phyloP scores from a whole-genome alignment of 148 eudicot species.

The Fallopia convolvulus region DNA sequence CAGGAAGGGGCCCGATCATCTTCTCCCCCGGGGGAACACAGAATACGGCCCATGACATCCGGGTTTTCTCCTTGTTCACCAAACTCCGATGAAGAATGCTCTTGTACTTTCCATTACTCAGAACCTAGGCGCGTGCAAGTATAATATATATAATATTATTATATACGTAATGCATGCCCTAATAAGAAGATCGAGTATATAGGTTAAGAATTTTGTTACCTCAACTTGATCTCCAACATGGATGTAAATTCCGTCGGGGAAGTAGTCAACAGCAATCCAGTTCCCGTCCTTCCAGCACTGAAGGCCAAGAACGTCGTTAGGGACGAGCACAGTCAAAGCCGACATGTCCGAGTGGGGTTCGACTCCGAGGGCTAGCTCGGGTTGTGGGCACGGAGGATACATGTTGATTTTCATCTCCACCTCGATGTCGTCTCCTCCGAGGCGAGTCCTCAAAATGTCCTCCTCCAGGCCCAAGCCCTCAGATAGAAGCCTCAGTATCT shows the following conservation, averaged over 20 bases:
- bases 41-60: slow-evolving; percentile 50
- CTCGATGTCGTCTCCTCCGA: slow-evolving; percentile 28
- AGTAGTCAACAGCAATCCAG: slow-evolving; percentile 36
- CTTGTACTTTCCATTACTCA: slow-evolving; percentile 45
- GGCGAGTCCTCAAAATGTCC: slow-evolving; percentile 17
- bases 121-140: slow-evolving; percentile 13
- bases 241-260: slow-evolving; percentile 30
- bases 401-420: slow-evolving; percentile 46
- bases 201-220: slow-evolving; percentile 13
- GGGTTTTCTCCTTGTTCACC: slow-evolving; percentile 33
- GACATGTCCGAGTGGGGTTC: slow-evolving; percentile 49
- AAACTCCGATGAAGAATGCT: slow-evolving; percentile 45
- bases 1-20: slow-evolving; percentile 27
- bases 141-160: no score
- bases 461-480: slow-evolving; percentile 33
- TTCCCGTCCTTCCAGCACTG: slow-evolving; percentile 38
- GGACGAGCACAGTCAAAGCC: slow-evolving; percentile 34
- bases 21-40: slow-evolving; percentile 29
- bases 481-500: slow-evolving; percentile 25
- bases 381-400: slow-evolving; percentile 49
- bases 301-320: slow-evolving; percentile 40
- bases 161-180: no score
- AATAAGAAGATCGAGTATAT: no score
- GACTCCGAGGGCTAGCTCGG: slow-evolving; percentile 39
- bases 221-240: slow-evolving; percentile 40